These are phyloP conservation scores for Stephanodiscus triporus DNA, from an alignment of 108 stramenopile species.

Conservation along the genomic window DNA sequence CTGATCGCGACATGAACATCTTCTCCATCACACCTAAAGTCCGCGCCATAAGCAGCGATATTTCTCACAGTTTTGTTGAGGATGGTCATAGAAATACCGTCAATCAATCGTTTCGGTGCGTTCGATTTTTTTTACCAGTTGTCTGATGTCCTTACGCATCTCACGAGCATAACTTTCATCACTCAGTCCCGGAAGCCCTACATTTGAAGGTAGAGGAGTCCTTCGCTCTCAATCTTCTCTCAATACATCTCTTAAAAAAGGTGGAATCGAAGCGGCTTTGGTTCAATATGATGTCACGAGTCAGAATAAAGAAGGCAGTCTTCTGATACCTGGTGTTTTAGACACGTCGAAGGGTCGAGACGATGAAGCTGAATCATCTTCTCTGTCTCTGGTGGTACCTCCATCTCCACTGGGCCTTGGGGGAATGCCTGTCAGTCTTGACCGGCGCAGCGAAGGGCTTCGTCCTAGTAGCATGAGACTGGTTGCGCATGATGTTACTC, in stretches of 20 bases:
- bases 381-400: constrained; percentile 17
- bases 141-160: neutral
- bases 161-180: neutral
- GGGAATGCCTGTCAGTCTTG: constrained; percentile 37
- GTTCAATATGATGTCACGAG: constrained; percentile 26
- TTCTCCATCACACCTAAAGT: constrained; percentile 17
- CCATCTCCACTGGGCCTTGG: constrained; percentile 30
- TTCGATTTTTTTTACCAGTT: neutral
- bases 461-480: constrained; percentile 27
- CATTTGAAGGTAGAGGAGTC: constrained; percentile 3
- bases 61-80: constrained; percentile 7
- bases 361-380: neutral
- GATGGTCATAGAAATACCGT: constrained; percentile 14
- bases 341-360: constrained; percentile 15
- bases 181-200: constrained; percentile 19
- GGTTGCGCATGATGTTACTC: constrained; percentile 21
- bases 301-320: neutral
- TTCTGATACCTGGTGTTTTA: neutral
- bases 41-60: neutral
- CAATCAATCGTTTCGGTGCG: constrained; percentile 26
- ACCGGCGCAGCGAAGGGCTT: constrained; percentile 25
- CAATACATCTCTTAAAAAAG: constrained; percentile 4
- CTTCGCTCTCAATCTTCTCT: constrained; percentile 18
- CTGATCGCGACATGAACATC: constrained; percentile 29
- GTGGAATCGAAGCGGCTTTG: constrained; percentile 49